A percentile compares a stretch with the other conserved stretches of the same genome.
Conservation (phyloP, 2,329 filamentous ascomycete genomes). For the Exophiala alcalophila region DNA sequence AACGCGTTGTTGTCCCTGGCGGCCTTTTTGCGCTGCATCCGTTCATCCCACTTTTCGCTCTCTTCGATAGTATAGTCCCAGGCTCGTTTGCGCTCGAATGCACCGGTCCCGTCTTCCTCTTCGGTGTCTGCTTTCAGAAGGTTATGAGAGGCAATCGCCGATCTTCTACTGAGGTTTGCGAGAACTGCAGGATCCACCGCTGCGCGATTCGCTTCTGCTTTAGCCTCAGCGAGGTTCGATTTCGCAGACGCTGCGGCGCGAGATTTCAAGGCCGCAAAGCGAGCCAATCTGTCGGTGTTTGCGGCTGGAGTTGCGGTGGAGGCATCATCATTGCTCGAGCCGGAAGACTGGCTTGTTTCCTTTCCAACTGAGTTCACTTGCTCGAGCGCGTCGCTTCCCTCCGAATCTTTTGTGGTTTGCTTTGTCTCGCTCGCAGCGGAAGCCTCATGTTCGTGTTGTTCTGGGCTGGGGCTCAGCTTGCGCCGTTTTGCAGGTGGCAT, state of each 20-base stretch:
- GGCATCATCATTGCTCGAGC: too few relatives aligned
- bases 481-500: conserved; percentile 25
- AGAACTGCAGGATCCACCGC: conserved; percentile 75
- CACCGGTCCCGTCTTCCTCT: conserved; percentile 62
- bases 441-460: conserved; percentile 5
- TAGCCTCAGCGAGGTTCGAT: conserved; percentile 79
- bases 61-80: conserved; percentile 99
- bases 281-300: conserved; percentile 25
- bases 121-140: conserved; percentile 88
- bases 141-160: conserved; percentile 86
- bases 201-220: conserved; percentile 75
- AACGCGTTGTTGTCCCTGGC: conserved; percentile 85
- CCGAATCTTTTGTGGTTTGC: not conserved
- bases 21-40: conserved; percentile 77
- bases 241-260: conserved; percentile 51
- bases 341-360: too few relatives aligned
- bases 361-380: not conserved
- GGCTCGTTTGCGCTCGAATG: conserved; percentile 90
- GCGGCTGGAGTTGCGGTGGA: conserved; percentile 8
- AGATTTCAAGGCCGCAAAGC: conserved; percentile 30
- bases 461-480: conserved; percentile 20
- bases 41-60: conserved; percentile 88
- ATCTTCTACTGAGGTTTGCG: conserved; percentile 74
- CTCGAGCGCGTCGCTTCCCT: not conserved
- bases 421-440: not conserved